Base-by-base conservation (phyloP, 208 protist species). In the Trypanosomatidae sp. region DNA sequence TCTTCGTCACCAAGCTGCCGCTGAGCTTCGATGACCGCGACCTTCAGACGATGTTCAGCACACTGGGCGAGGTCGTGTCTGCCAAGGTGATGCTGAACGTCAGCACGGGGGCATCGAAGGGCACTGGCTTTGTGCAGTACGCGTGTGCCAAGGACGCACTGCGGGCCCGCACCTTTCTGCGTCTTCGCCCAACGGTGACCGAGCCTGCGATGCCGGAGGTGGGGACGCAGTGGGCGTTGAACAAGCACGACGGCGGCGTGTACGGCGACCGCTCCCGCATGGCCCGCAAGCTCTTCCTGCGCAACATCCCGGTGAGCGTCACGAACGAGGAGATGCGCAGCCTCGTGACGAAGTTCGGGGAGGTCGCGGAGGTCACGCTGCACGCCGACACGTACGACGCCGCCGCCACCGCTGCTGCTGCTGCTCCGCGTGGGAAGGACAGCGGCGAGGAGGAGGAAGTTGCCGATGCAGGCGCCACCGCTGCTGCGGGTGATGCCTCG, bases 221-320 rank as follows among this genome's bases (percentile, higher is more conserved):
- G 49, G 56, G 72, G 3, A 83, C 91, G 39, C 86, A 95, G 53
- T 95, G 86, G 84, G 90, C 90, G 22, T 69, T 79, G 64, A 85
- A 86, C 71, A 82, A 91, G 69, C 90, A 95, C 70, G 88, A 93
- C 66, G 76, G 76, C 53, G 74, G 83, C 36, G 80, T 89, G 6
- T 82, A 91, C 50, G 85, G 88, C 25, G 81, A 93, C 60, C 85
- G 81, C 41, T 80, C 83, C 17, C 73, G 64, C 44, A 55, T 79
- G 59, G 89, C 84, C 10, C 76, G 76, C n/a, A 95, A 95, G 73
- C 67, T 95, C 5, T 95, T 95, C 66, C 73, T 95, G 9, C 86
- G 91, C 44, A 95, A 95, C 65, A 85, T 95, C 28, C 91, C 91
- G 10, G 50, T 76, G 13, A 74, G 82, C 25, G 77, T 95, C 1